Base-by-base conservation (phyloP, 768 basidiomycete species). In the Inosperma sp. region DNA sequence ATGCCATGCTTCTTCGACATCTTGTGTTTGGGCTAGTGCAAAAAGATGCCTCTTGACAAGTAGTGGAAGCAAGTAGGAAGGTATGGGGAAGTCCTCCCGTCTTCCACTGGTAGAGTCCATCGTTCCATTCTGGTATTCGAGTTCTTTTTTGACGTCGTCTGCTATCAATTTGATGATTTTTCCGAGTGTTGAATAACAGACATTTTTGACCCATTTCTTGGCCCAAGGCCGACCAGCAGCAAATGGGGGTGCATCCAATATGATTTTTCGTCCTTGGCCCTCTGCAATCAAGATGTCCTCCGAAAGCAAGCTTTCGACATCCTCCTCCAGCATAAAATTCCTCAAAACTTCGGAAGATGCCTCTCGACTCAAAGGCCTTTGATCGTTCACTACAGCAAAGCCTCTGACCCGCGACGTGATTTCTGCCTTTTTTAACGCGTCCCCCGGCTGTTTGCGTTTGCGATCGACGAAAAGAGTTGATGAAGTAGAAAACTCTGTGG, bases 1-100 rank as follows among this genome's bases (percentile, higher is more conserved):
- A n/a, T 66, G 54, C 76, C 75, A 77, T 5, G 65, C 73, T 17
- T 71, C 64, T 50, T 68, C 59, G 21, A 60, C 53, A 21, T 57
- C 56, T 16, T 56, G 37, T 25, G 60, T 61, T 7, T 42, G 56
- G n/a, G 56, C 62, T 29, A 65, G 51, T 25, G 51, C 48, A 16
- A 58, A 39, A 36, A 62, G 35, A 26, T 59, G 59, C 19, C 53
- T 26, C 31, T 43, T 47, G 16, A 60, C n/a, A 21, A 41, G 48
- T 5, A 26, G 10, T 7, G 44, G 54, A 19, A 55, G 36, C 7
- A 52, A 49, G 37, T 22, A 41, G 6, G 52, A 49, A 33, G 59
- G 54, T 39, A 52, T 52, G 29, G 52, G 35, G 16, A 16, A 17
- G 3, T 40, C 40, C 19, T 33, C 41, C 40, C 26, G 23, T 25